Evolutionary conservation across 2,329 filamentous ascomycete genomes (phyloP).

Genomic region (Xenoacremonium recifei): DNA sequence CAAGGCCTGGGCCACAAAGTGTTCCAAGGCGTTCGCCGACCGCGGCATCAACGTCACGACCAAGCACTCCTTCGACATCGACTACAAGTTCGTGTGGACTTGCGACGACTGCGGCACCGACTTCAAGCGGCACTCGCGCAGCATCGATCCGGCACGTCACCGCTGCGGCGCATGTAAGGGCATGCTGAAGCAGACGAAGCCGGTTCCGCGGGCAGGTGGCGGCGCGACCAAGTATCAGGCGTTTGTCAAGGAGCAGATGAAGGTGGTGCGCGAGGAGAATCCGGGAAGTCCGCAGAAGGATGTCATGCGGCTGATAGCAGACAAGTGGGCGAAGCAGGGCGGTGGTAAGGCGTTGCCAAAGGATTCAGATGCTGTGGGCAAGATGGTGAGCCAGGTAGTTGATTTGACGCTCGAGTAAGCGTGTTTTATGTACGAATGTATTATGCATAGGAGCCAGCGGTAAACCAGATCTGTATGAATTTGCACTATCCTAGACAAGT

Average conservation of each 20-base stretch:
- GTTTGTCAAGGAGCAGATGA: conserved; percentile 68
- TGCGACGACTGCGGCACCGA: conserved; percentile 68
- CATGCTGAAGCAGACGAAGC: conserved; percentile 73
- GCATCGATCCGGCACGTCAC: conserved; percentile 70
- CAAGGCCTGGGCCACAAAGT: conserved; percentile 67
- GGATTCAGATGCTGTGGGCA: conserved; percentile 16
- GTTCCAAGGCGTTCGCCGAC: conserved; percentile 54
- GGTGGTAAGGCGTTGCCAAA: conserved; percentile 20
- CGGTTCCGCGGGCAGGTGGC: conserved; percentile 51
- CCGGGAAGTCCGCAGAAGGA: conserved; percentile 61
- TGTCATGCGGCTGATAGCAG: conserved; percentile 66
- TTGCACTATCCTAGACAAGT: too few relatives aligned
- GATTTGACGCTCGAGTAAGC: conserved; percentile 24
- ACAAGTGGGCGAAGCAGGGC: conserved; percentile 58
- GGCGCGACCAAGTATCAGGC: conserved; percentile 43
- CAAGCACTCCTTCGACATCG: conserved; percentile 85
- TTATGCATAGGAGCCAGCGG: too few relatives aligned
- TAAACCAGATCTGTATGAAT: too few relatives aligned
- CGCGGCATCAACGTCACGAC: conserved; percentile 78
- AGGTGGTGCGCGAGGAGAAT: conserved; percentile 53
- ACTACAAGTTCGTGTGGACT: conserved; percentile 88
- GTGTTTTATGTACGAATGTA: not conserved
- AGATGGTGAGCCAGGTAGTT: conserved; percentile 21
- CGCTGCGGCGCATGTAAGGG: conserved; percentile 77
- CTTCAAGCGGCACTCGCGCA: conserved; percentile 83